Percentiles rank a stretch among this genome's conserved stretches.
These are phyloP conservation scores for Boletus pseudo-olivaceus DNA, from an alignment of 768 basidiomycete species.

Conservation along the genomic window DNA sequence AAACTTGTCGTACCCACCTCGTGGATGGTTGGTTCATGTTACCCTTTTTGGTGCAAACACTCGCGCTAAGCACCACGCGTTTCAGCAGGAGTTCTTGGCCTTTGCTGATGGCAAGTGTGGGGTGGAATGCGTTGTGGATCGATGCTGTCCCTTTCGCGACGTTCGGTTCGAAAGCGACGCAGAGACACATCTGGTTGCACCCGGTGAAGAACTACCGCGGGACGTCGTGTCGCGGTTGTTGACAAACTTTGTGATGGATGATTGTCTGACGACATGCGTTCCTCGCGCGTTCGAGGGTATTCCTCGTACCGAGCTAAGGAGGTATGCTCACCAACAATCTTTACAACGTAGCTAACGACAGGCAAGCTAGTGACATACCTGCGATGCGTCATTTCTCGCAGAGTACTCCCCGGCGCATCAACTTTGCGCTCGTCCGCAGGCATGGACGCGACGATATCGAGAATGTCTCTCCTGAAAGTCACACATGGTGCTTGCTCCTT, in stretches of 20 bases:
- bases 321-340: conserved; percentile 8
- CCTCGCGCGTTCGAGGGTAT: conserved; percentile 15
- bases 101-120: conserved; percentile 1
- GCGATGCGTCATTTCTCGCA: neutral
- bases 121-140: neutral
- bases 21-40: conserved; percentile 24
- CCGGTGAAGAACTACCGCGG: conserved; percentile 9
- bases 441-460: neutral
- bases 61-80: neutral
- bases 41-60: neutral
- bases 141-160: conserved; percentile 14
- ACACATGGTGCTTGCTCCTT: conserved; percentile 13
- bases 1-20: conserved; percentile 20
- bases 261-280: conserved; percentile 4
- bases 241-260: neutral
- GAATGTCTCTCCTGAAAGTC: neutral
- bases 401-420: neutral
- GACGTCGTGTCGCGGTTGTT: conserved; percentile 11
- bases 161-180: conserved; percentile 15
- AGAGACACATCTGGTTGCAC: neutral
- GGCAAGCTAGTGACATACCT: conserved; percentile 5
- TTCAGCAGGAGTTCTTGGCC: conserved; percentile 10
- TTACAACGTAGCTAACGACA: conserved; percentile 2
- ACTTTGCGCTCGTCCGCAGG: conserved; percentile 15
- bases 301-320: conserved; percentile 13